phyloP scores from a whole-genome alignment of 2,329 filamentous ascomycete genomes.

The Cladosporium austrohemisphaericum region DNA sequence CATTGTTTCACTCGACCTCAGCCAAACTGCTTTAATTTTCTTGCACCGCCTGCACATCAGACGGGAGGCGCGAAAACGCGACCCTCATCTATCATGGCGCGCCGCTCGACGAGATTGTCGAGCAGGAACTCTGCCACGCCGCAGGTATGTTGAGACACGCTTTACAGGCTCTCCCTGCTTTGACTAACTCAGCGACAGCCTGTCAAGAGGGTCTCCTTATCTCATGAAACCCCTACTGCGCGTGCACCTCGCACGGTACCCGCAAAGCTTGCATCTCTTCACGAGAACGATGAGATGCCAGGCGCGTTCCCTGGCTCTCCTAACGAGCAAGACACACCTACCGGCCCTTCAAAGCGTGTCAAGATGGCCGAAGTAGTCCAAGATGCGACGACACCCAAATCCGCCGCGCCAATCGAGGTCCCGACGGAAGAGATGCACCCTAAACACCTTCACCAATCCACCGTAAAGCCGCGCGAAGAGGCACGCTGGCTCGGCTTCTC shows the following conservation, averaged over 20 bases:
- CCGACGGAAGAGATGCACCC: constrained; percentile 85
- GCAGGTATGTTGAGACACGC: constrained; percentile 17
- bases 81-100: constrained; percentile 11
- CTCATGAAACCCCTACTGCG: constrained; percentile 26
- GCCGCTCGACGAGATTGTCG: constrained; percentile 14
- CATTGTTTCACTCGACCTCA: constrained; percentile 3
- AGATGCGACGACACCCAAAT: constrained; percentile 53
- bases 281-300: constrained; percentile 43
- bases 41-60: background rate
- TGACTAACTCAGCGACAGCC: constrained; percentile 17
- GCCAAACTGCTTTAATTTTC: background rate
- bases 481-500: constrained; percentile 78
- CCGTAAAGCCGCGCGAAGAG: constrained; percentile 72
- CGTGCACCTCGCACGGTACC: constrained; percentile 33
- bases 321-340: constrained; percentile 6
- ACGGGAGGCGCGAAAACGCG: background rate
- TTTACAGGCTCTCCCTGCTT: background rate
- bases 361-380: constrained; percentile 21
- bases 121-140: constrained; percentile 17
- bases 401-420: constrained; percentile 64
- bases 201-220: constrained; percentile 34
- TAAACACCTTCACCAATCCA: constrained; percentile 70
- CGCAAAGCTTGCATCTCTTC: constrained; percentile 42
- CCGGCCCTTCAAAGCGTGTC: constrained; percentile 20
- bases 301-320: constrained; percentile 32